Evolutionary conservation across 495 filamentous ascomycete genomes (phyloP).

Genomic region (Cercophora newfieldiana): DNA sequence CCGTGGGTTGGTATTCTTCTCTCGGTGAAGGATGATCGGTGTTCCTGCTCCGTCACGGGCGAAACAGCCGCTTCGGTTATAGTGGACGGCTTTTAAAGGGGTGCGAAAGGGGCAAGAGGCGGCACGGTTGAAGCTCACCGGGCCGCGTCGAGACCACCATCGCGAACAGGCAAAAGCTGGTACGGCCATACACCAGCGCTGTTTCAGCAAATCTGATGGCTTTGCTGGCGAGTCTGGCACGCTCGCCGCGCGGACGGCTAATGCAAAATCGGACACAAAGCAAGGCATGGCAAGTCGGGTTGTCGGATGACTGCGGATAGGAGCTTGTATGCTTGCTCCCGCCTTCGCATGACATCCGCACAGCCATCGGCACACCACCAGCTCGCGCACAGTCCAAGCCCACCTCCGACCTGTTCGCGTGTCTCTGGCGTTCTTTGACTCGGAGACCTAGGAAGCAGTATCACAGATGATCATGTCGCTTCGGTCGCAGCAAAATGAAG

Average conservation of each 20-base stretch:
- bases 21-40: not conserved
- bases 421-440: slow-evolving; percentile 2
- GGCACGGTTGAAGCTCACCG: slow-evolving; percentile 33
- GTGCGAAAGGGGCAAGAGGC: slow-evolving; percentile 26
- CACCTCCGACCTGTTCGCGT: slow-evolving; percentile 18
- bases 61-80: slow-evolving; percentile 40
- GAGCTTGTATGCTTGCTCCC: slow-evolving; percentile 12
- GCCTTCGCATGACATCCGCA: slow-evolving; percentile 17
- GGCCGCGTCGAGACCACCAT: slow-evolving; percentile 21
- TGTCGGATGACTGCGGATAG: not conserved
- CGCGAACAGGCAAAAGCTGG: slow-evolving; percentile 19
- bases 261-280: not conserved
- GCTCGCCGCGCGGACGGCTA: not conserved
- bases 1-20: not conserved
- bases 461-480: slow-evolving; percentile 20
- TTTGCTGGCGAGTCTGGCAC: not conserved
- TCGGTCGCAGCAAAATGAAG: slow-evolving; percentile 30
- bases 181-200: slow-evolving; percentile 13
- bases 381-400: not conserved
- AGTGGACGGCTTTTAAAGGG: slow-evolving; percentile 27
- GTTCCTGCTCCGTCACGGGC: slow-evolving; percentile 6
- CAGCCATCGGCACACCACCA: slow-evolving; percentile 9
- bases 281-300: slow-evolving; percentile 2
- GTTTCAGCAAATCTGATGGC: slow-evolving; percentile 22
- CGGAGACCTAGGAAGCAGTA: not conserved